Base-by-base conservation (phyloP, 805 yeast genomes). In the Barnettozyma wickerhamii region DNA sequence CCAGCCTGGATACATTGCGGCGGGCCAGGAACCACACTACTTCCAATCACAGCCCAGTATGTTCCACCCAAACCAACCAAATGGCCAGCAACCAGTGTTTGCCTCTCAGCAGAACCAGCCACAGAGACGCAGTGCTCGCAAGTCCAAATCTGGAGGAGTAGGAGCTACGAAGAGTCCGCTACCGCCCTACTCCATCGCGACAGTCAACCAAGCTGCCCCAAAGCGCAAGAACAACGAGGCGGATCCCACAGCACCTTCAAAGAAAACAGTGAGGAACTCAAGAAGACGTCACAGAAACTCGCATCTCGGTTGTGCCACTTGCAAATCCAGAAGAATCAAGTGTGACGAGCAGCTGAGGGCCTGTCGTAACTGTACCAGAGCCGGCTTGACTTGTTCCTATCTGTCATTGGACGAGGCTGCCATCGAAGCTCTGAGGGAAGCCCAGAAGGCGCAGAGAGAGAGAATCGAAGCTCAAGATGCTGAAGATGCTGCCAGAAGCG, bases 231-330 rank as follows among this genome's bases (percentile, higher is more conserved):
- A 23, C 37, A 20, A 33, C 7, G 45, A 43, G 12, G 23, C 26
- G 15, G n/a, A 17, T 14, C 30, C 44, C 9, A 35, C 17, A 7
- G 13, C n/a, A n/a, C n/a, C 30, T 15, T 21, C 37, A 4, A 55
- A 48, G 34, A 50, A 47, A 32, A 48, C 49, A 5, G 42, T 45
- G 37, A 44, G 59, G 34, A 55, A 48, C 28, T 55, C 58, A 17
- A 64, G 86, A 51, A 66, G 83, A 51, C 71, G 73, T 44, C 88
- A 81, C 59, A 66, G 81, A 43, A 81, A 81, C 62, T 79, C 86
- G 6, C 88, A 81, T 52, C 56, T 75, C 38, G 91, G 93, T n/a
- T 84, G 93, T 61, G 78, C 76, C 4, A 77, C 80, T 17, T 79
- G 86, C 59, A 79, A 79, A 51, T 65, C 69, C 36, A 68, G 85